Conservation (phyloP, 1,284 basidiomycete genomes). For the Stygiomarasmius scandens region DNA sequence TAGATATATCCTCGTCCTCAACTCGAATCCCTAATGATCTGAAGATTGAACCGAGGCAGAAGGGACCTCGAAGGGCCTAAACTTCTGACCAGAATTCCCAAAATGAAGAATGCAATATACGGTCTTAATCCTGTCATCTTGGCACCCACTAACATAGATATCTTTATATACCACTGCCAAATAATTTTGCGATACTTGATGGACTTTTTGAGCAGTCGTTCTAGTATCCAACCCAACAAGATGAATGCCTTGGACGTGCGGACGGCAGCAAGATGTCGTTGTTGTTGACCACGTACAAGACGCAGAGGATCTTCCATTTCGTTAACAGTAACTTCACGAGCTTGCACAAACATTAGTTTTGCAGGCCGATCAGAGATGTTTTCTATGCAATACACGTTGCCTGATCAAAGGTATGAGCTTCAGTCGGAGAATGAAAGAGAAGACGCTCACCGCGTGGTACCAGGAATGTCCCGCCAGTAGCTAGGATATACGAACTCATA, state of each 20-base stretch:
- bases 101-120: conserved; percentile 15
- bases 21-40: conserved; percentile 10
- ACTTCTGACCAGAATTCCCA: conserved; percentile 18
- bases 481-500: conserved; percentile 14
- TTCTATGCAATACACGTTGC: conserved; percentile 21
- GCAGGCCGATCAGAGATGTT: conserved; percentile 18
- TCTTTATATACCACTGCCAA: conserved; percentile 12
- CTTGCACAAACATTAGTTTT: conserved; percentile 20
- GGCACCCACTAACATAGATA: conserved; percentile 13
- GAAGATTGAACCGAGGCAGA: conserved; percentile 14
- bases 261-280: conserved; percentile 6
- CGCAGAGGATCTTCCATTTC: conserved; percentile 20
- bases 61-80: conserved; percentile 7
- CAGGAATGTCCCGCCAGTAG: conserved; percentile 18
- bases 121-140: conserved; percentile 13
- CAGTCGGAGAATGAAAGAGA: not conserved
- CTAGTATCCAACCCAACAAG: conserved; percentile 17
- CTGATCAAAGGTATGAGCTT: conserved; percentile 1
- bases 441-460: conserved; percentile 18
- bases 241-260: conserved; percentile 17
- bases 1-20: not conserved
- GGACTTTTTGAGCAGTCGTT: conserved; percentile 17
- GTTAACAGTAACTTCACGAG: conserved; percentile 15
- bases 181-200: conserved; percentile 15
- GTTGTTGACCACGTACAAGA: conserved; percentile 11